Evolutionary conservation across 805 yeast species (phyloP), one percentile per base, ranked within the genome.

Genomic region (Candida orba): DNA sequence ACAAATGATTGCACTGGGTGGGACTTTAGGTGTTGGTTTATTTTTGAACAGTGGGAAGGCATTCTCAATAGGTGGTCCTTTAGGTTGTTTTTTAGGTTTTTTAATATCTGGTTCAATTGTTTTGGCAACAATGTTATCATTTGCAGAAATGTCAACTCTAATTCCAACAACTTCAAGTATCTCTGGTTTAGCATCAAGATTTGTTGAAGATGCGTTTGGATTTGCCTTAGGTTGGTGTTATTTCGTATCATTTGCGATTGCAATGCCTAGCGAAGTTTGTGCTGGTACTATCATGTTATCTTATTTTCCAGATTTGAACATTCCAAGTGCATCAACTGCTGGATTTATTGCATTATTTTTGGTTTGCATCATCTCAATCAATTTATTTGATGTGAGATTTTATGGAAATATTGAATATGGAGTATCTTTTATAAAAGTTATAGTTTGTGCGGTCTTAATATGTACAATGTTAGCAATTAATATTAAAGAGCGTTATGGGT

Each of bases 91-190:
- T 6, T 52, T 84, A 13, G 90, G 91, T 2, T 84, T 79, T 56
- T 43, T 72, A 0, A 63, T 84, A 9, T 72, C 85, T 24, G 93
- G 90, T 0, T 55, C 76, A 2, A 67, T 84, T 12, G 89, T 84
- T 2, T 58, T 81, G 23, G 74, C 82, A 1, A 79, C 91, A 1
- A 78, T 84, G 74, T 63, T 79, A 14, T 79, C 88, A 5, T 81
- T 83, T 59, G 86, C 91, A 46, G 95, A 84, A 59, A 83, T 84
- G 83, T 82, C 84, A 5, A 81, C 93, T 0, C 68, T 85, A 45
- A 78, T 84, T 18, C 88, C 93, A 0, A 74, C 82, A n/a, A 81
- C 83, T 18, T 85, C 84, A 36, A 89, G 91, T 7, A 83, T 84
- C 4, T 75, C 87, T 0, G 90, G 89, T 1, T 67, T 85, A 24